Evolutionary conservation across 768 basidiomycete genomes (phyloP).

Genomic region (Termitomyces sp.): DNA sequence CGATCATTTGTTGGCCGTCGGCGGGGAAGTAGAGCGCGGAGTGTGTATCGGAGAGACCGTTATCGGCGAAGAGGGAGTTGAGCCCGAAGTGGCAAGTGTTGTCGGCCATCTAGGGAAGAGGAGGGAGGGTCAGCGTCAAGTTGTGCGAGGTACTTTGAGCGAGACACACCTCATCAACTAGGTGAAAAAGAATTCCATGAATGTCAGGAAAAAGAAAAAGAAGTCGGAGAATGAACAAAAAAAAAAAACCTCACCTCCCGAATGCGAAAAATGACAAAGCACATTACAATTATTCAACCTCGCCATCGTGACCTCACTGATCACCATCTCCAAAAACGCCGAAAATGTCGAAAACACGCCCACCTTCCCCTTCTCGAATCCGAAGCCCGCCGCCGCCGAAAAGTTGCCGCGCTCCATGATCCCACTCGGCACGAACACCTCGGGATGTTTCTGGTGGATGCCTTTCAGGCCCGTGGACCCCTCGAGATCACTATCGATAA

Average conservation of each 20-base stretch:
- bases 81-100: slow-evolving; percentile 53
- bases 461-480: slow-evolving; percentile 86
- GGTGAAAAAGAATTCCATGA: no score
- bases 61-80: slow-evolving; percentile 86
- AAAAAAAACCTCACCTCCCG: slow-evolving; percentile 53
- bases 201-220: no score
- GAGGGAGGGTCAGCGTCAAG: no score
- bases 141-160: background rate
- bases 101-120: slow-evolving; percentile 27
- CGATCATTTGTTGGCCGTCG: slow-evolving; percentile 75
- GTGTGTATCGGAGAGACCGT: slow-evolving; percentile 75
- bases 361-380: slow-evolving; percentile 75
- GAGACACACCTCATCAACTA: background rate
- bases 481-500: slow-evolving; percentile 86
- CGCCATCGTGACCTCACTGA: slow-evolving; percentile 92
- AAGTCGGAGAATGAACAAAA: no score
- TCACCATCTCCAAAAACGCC: slow-evolving; percentile 87
- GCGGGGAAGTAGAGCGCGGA: slow-evolving; percentile 88
- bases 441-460: slow-evolving; percentile 87
- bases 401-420: slow-evolving; percentile 87
- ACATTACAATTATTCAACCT: slow-evolving; percentile 85
- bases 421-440: slow-evolving; percentile 80
- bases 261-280: slow-evolving; percentile 85
- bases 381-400: slow-evolving; percentile 82
- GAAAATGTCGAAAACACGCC: slow-evolving; percentile 91